phyloP scores from a whole-genome alignment of 768 basidiomycete species.

The Tylopilus sp. region DNA sequence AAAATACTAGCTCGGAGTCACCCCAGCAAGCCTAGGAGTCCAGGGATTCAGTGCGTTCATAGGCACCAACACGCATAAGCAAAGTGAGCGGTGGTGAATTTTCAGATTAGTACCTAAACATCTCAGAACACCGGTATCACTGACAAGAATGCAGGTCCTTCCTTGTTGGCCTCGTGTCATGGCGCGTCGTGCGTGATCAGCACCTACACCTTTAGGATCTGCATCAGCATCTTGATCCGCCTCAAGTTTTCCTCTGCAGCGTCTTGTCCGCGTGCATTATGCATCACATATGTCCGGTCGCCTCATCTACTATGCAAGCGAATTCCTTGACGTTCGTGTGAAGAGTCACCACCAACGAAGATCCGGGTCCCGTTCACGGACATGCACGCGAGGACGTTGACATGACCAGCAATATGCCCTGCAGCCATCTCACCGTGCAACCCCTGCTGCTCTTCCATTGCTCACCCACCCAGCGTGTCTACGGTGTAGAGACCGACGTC shows the following conservation, averaged over 20 bases:
- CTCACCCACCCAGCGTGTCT: slow-evolving; percentile 41
- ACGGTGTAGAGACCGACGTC: slow-evolving; percentile 59
- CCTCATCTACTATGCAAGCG: not conserved
- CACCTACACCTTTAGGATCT: slow-evolving; percentile 40
- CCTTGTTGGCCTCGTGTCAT: slow-evolving; percentile 49
- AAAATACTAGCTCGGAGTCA: too few relatives aligned
- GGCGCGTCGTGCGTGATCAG: slow-evolving; percentile 51
- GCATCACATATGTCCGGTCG: slow-evolving; percentile 33
- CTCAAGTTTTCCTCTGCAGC: not conserved
- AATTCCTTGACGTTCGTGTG: slow-evolving; percentile 42
- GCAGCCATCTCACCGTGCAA: too few relatives aligned
- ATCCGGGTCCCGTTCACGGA: slow-evolving; percentile 54
- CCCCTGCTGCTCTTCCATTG: too few relatives aligned
- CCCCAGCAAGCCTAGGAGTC: too few relatives aligned
- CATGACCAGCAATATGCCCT: slow-evolving; percentile 37
- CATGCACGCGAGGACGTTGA: slow-evolving; percentile 53
- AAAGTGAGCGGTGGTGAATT: too few relatives aligned
- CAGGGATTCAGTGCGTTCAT: too few relatives aligned
- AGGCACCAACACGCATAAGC: too few relatives aligned
- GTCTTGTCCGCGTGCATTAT: slow-evolving; percentile 40
- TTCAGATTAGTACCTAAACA: too few relatives aligned
- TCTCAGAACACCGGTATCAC: slow-evolving; percentile 8
- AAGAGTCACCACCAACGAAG: slow-evolving; percentile 52
- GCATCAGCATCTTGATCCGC: slow-evolving; percentile 37
- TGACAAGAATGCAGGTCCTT: slow-evolving; percentile 35